Percentiles rank a stretch among this genome's conserved stretches.
Evolutionary conservation across 169 alveolate genomes (phyloP).

Genomic region (Plasmodium knowlesi): DNA sequence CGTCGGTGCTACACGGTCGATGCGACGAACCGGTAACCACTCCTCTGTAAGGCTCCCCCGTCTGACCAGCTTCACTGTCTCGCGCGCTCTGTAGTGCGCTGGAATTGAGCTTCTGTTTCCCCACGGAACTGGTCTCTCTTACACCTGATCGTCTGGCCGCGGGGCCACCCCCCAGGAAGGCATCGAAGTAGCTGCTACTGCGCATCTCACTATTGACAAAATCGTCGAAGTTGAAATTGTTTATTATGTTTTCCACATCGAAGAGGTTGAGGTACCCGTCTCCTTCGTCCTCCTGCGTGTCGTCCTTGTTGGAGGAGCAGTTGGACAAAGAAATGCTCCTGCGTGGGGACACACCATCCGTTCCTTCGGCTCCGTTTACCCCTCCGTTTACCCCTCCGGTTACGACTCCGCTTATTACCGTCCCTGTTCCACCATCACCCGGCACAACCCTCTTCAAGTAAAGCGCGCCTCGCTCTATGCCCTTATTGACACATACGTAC

Average conservation of each 20-base stretch:
- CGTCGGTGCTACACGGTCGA: not conserved
- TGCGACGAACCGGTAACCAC: not conserved
- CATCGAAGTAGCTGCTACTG: not conserved
- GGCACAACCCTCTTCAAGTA: not conserved
- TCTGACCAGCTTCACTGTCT: not conserved
- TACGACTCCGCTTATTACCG: too few species aligned
- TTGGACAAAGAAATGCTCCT: not conserved
- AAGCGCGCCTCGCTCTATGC: not conserved
- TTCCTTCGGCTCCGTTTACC: not conserved
- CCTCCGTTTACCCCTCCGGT: not conserved
- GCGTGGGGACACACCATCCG: not conserved
- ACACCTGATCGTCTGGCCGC: not conserved
- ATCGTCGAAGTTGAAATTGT: constrained; percentile 43
- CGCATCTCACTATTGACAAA: constrained; percentile 17
- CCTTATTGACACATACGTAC: constrained; percentile 16
- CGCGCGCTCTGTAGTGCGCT: not conserved
- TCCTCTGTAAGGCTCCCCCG: not conserved
- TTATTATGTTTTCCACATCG: constrained; percentile 54
- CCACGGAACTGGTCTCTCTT: not conserved
- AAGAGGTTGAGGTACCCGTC: constrained; percentile 27
- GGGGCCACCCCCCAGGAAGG: not conserved
- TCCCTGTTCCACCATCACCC: not conserved
- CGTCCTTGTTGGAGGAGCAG: not conserved
- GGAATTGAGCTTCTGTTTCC: not conserved
- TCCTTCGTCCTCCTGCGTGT: not conserved